Evolutionary conservation across 129 eudicot genomes (phyloP).

Genomic region (Flaveria ramosissima): DNA sequence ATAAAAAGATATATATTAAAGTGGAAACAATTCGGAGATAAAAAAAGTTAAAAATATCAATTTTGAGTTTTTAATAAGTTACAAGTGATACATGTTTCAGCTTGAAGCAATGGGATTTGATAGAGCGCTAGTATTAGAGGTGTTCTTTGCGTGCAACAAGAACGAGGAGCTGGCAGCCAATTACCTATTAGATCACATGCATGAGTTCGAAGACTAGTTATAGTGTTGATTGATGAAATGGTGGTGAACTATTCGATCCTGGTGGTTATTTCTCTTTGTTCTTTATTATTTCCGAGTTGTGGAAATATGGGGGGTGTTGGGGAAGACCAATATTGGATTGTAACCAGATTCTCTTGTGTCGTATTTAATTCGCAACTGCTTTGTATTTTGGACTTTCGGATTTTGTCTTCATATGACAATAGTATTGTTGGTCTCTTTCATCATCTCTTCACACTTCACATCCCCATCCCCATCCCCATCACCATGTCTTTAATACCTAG

Average conservation of each 20-base stretch:
- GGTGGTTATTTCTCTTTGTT: slow-evolving; percentile 32
- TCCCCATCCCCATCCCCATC: too few relatives aligned
- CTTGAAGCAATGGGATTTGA: slow-evolving; percentile 88
- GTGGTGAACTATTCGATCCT: slow-evolving; percentile 32
- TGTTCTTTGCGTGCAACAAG: slow-evolving; percentile 85
- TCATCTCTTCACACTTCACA: too few relatives aligned
- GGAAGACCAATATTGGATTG: slow-evolving; percentile 25
- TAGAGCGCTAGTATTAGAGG: slow-evolving; percentile 66
- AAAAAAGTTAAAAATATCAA: neutral
- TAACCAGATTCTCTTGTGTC: slow-evolving; percentile 30
- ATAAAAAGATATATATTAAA: neutral
- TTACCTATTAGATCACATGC: slow-evolving; percentile 79
- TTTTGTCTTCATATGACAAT: neutral
- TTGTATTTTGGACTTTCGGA: slow-evolving; percentile 30
- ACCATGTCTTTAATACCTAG: too few relatives aligned
- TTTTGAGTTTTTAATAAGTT: neutral
- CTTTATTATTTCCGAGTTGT: slow-evolving; percentile 25
- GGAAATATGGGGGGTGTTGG: slow-evolving; percentile 34
- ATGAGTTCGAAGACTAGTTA: slow-evolving; percentile 60
- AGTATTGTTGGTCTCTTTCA: too few relatives aligned
- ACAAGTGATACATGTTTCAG: slow-evolving; percentile 30
- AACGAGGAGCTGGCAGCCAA: slow-evolving; percentile 86
- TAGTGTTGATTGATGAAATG: slow-evolving; percentile 27
- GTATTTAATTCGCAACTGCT: slow-evolving; percentile 32
- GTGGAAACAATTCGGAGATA: neutral